Evolutionary conservation across 768 basidiomycete species (phyloP), one percentile per base, ranked within the genome.

Genomic region (Arthromyces matolae): DNA sequence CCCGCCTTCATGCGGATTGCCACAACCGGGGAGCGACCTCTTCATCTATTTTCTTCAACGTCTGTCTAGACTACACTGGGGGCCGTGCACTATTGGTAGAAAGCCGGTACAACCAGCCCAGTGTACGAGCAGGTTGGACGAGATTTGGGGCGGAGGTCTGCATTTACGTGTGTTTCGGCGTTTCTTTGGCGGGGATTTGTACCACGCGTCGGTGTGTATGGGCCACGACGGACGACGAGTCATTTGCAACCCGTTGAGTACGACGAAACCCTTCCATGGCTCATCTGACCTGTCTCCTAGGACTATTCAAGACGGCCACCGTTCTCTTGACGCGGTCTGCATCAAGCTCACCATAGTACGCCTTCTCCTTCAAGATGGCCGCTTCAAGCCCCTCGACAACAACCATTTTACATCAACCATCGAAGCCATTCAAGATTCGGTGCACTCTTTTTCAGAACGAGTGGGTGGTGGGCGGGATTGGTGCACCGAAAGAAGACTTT

Each of bases 101-200:
- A 22, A 38, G 27, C 14, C 28, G 36, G 35, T 12, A 28, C 5
- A 27, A 27, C 10, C 24, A 24, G 20, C 34, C 27, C 34, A 19
- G 18, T 10, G 48, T 43, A 43, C 34, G 48, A 49, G 48, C 48
- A 43, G 48, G 48, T 42, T 42, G 47, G 39, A 48, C 34, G 47
- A 41, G 39, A 40, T 41, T 40, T 47, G 46, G 36, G 41, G 47
- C 42, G 28, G 34, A 37, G 47, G 39, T 42, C 29, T 20, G 47
- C 28, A 8, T 41, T 16, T 8, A 41, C 33, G 32, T 49, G 48
- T 49, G 35, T 42, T 20, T 20, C 23, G 48, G 20, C 28, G n/a
- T 47, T n/a, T 27, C 29, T 43, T 38, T 41, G n/a, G 42, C 31
- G 35, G 48, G 48, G 20, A 19, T n/a, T 29, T 49, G 42, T 34